Evolutionary conservation across 2,329 filamentous ascomycete species (phyloP), one percentile per base, ranked within the genome.

Genomic region (Aureobasidium sp.): DNA sequence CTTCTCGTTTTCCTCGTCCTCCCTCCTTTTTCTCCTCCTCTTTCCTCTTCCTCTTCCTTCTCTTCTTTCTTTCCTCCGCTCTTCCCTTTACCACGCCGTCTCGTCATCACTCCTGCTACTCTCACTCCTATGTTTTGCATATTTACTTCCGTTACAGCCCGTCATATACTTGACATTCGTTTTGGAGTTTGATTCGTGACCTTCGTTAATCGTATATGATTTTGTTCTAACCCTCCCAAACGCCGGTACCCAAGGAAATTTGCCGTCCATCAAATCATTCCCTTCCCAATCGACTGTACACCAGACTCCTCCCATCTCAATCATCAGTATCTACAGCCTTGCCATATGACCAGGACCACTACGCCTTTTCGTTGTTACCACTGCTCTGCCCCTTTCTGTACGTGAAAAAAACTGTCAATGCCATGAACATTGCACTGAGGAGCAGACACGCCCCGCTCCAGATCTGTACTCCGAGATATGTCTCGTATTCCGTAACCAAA

Each of bases 371-470:
- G 43, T 25, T n/a, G 4, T 7, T 46, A 29, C 19, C 40, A 15
- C 17, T 37, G 29, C 29, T n/a, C 9, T 1, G 19, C 21, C 4
- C 15, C 40, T 65, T 63, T 27, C 40, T 47, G 19, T 38, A 37
- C 29, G 57, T 51, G 17, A 63, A 57, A 47, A 59, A 66, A 21
- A 59, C 62, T 8, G 69, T 65, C 49, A 65, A 50, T n/a, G 25
- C 64, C 74, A 80, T 78, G 66, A 75, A 78, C 3, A 66, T 33
- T 3, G 74, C 72, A 10, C 72, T 74, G 11, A 77, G 19, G 31
- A 77, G 66, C 38, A 80, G 66, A 61, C 71, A 76, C 4, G 65
- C 63, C 2, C 78, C 78, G 13, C 73, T 73, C 77, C 78, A 81
- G 47, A 76, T 64, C 64, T 80, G 77, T 3, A 80, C 75, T 1